Percentiles rank a stretch among this genome's conserved stretches.
These are phyloP conservation scores for Paxillus ammoniavirescens DNA, from an alignment of 768 basidiomycete genomes.

Conservation along the genomic window DNA sequence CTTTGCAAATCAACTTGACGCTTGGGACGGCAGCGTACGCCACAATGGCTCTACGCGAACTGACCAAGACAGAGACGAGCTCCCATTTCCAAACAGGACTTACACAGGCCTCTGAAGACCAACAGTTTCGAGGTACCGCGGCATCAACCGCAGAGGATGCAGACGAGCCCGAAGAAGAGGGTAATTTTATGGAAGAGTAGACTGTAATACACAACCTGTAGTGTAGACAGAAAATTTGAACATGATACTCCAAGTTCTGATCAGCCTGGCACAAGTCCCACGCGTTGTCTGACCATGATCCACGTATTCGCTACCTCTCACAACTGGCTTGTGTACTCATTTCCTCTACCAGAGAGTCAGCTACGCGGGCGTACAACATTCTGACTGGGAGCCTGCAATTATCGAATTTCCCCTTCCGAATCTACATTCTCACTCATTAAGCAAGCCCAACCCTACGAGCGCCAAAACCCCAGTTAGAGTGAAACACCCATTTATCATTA, in stretches of 20 bases:
- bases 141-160: conserved; percentile 24
- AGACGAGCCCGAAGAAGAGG: conserved; percentile 17
- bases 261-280: too few species aligned
- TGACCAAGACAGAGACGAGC: conserved; percentile 94
- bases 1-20: conserved; percentile 81
- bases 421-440: too few species aligned
- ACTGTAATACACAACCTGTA: background rate
- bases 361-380: background rate
- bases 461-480: background rate
- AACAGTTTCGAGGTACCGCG: conserved; percentile 65
- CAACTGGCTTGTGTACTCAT: background rate
- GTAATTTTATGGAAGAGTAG: conserved; percentile 7
- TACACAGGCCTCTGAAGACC: conserved; percentile 78
- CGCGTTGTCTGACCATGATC: background rate
- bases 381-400: background rate
- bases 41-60: conserved; percentile 95
- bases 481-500: background rate
- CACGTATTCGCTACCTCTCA: background rate
- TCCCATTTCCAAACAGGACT: conserved; percentile 84
- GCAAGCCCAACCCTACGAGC: background rate
- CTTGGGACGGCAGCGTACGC: conserved; percentile 94
- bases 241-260: background rate
- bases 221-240: background rate
- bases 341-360: background rate
- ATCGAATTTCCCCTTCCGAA: too few species aligned